A percentile compares a stretch with the other conserved stretches of the same genome.
Conservation (phyloP, 202 grass and related monocot species). For the Panicum hallii region DNA sequence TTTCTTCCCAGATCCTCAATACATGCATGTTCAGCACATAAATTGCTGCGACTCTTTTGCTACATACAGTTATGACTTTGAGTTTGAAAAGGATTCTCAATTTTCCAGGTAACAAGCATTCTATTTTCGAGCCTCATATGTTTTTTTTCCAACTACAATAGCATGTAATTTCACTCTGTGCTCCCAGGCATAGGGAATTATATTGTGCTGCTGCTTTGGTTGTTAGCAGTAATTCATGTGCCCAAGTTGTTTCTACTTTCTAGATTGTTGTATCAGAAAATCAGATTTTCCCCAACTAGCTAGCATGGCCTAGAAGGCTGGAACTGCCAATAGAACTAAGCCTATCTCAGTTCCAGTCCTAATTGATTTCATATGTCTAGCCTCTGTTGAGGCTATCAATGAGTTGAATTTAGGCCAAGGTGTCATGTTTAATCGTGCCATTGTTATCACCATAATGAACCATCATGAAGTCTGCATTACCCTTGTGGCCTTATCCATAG, state of each 20-base stretch:
- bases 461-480: constrained; percentile 24
- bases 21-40: constrained; percentile 82
- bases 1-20: constrained; percentile 84
- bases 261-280: constrained; percentile 8
- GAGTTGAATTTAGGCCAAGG: constrained; percentile 10
- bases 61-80: constrained; percentile 79
- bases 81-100: constrained; percentile 62
- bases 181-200: constrained; percentile 13
- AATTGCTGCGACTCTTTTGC: constrained; percentile 74
- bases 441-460: constrained; percentile 18
- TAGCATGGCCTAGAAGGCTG: constrained; percentile 22
- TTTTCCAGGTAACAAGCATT: constrained; percentile 65
- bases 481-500: not conserved
- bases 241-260: constrained; percentile 3
- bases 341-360: not conserved
- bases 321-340: constrained; percentile 22
- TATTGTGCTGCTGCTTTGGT: constrained; percentile 11
- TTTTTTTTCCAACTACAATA: constrained; percentile 18
- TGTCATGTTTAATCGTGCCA: constrained; percentile 1
- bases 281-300: constrained; percentile 5
- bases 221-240: constrained; percentile 2
- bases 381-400: constrained; percentile 4
- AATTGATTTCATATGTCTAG: constrained; percentile 15
- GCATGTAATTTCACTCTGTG: constrained; percentile 2
- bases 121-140: constrained; percentile 5